A percentile compares a stretch with the other conserved stretches of the same genome.
Conservation (phyloP, 257 asterid species). For the Nicotiana attenuata region DNA sequence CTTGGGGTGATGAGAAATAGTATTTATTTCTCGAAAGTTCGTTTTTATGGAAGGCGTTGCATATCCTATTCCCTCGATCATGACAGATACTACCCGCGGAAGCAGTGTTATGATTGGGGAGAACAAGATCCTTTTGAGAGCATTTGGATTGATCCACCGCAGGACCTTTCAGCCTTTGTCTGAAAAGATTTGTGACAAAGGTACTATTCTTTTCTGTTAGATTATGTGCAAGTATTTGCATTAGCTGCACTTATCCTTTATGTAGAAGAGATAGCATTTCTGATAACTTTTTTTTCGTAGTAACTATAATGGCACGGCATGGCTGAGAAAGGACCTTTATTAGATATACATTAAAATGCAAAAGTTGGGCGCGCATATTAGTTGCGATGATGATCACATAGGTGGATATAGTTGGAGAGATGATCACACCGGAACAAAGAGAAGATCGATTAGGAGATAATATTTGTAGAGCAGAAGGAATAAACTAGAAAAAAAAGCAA, state of each 20-base stretch:
- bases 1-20: slow-evolving; percentile 78
- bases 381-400: background rate
- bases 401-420: background rate
- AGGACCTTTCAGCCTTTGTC: slow-evolving; percentile 52
- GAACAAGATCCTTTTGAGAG: slow-evolving; percentile 75
- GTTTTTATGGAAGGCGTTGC: slow-evolving; percentile 73
- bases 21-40: slow-evolving; percentile 75
- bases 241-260: too few species aligned
- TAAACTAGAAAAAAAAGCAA: too few species aligned
- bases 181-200: slow-evolving; percentile 18
- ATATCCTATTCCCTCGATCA: slow-evolving; percentile 59
- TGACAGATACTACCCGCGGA: slow-evolving; percentile 67
- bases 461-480: background rate
- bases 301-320: background rate
- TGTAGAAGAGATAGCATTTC: too few species aligned
- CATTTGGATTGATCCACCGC: slow-evolving; percentile 87
- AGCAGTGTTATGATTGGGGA: slow-evolving; percentile 79
- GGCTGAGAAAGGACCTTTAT: background rate
- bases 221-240: too few species aligned
- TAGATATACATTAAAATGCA: background rate
- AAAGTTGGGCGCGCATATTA: background rate
- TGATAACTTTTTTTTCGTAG: background rate
- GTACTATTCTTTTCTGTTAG: background rate
- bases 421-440: background rate
- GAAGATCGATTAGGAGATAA: background rate